Evolutionary conservation across 169 alveolate species (phyloP).

Genomic region (Plasmodium coatneyi): DNA sequence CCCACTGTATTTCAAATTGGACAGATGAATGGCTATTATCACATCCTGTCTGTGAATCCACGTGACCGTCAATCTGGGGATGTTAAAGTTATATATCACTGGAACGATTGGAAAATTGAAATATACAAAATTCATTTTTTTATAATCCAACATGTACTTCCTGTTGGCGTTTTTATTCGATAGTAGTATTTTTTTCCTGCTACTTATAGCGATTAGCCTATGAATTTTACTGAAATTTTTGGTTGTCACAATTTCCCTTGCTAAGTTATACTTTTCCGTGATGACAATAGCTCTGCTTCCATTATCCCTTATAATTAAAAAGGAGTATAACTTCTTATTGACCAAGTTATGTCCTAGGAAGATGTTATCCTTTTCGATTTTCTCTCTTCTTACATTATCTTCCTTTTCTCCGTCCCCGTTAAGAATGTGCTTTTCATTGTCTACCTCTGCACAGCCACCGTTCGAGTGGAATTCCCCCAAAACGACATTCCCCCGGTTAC

Average conservation of each 20-base stretch:
- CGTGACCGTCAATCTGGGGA: conserved; percentile 83
- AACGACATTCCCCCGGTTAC: background rate
- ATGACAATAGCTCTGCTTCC: conserved; percentile 75
- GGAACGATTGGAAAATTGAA: conserved; percentile 71
- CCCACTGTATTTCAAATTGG: conserved; percentile 69
- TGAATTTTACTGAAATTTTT: conserved; percentile 71
- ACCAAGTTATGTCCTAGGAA: conserved; percentile 36
- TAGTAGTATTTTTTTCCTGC: conserved; percentile 28
- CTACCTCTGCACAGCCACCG: background rate
- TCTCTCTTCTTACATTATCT: background rate
- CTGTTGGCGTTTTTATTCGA: conserved; percentile 19
- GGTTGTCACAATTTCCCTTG: conserved; percentile 61
- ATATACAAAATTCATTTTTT: conserved; percentile 51
- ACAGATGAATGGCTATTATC: conserved; percentile 81
- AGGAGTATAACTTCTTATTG: conserved; percentile 47
- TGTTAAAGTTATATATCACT: conserved; percentile 73
- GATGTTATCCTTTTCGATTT: conserved; percentile 16
- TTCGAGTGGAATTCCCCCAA: background rate
- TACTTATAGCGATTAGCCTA: conserved; percentile 43
- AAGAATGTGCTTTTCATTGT: background rate
- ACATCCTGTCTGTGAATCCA: conserved; percentile 81
- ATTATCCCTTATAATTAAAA: conserved; percentile 67
- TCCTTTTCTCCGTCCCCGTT: conserved; percentile 1
- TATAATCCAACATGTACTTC: conserved; percentile 41
- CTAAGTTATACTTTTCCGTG: conserved; percentile 63